Evolutionary conservation across 768 basidiomycete genomes (phyloP).

Genomic region (Termitomyces sp.): DNA sequence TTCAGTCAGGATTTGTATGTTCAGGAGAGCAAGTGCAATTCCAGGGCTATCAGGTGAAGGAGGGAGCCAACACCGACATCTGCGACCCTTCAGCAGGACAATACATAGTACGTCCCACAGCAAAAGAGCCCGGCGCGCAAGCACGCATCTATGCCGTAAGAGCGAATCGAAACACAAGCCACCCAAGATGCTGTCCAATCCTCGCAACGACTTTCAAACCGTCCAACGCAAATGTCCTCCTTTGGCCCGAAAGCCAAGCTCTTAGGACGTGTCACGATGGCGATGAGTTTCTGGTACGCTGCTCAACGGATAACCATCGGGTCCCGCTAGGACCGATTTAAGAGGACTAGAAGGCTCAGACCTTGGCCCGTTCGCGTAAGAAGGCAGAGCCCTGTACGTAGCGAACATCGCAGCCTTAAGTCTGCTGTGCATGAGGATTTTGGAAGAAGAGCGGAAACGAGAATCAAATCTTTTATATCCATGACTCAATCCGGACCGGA

Average conservation of each 20-base stretch:
- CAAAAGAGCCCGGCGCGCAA: background rate
- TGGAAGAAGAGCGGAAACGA: background rate
- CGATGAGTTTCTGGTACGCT: constrained; percentile 26
- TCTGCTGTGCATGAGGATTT: constrained; percentile 20
- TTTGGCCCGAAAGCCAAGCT: constrained; percentile 12
- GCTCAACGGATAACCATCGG: constrained; percentile 17
- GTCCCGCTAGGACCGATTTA: constrained; percentile 25
- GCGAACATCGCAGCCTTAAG: constrained; percentile 43
- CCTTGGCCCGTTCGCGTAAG: constrained; percentile 32
- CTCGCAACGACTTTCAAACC: constrained; percentile 24
- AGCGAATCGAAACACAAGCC: background rate
- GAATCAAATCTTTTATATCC: background rate
- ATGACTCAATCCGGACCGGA: background rate
- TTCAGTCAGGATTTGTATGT: too few species aligned
- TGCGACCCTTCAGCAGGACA: background rate
- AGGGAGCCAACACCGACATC: background rate
- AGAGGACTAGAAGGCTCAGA: constrained; percentile 27
- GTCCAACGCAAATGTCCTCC: constrained; percentile 4
- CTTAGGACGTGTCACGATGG: constrained; percentile 8
- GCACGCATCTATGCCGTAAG: background rate
- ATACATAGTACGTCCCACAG: background rate
- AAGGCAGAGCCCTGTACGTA: constrained; percentile 37
- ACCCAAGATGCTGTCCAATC: constrained; percentile 15
- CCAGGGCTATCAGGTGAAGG: background rate
- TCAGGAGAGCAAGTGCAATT: background rate